These are phyloP conservation scores for Coemansia sp. DNA, from an alignment of 192 early-diverging fungal species.

Conservation along the genomic window DNA sequence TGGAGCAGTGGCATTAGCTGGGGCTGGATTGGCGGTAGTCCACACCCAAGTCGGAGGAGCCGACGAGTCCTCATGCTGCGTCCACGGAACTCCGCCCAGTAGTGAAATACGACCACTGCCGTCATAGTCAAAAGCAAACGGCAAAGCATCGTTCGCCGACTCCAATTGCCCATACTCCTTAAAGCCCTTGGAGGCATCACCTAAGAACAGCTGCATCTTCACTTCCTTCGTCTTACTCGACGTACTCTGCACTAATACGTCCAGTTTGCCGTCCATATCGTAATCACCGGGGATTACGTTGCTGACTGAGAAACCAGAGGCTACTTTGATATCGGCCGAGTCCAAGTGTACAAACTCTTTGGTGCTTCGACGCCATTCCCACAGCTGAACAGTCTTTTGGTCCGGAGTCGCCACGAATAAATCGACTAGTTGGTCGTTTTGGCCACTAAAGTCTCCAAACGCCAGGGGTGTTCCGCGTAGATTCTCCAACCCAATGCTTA, in stretches of 20 bases:
- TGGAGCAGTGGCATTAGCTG: slow-evolving; percentile 63
- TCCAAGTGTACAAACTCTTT: slow-evolving; percentile 51
- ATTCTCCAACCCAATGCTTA: slow-evolving; percentile 62
- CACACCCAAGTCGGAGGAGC: slow-evolving; percentile 20
- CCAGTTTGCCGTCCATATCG: slow-evolving; percentile 85
- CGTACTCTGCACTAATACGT: slow-evolving; percentile 76
- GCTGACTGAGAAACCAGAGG: slow-evolving; percentile 57
- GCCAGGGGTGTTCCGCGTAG: slow-evolving; percentile 76
- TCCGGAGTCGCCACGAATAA: slow-evolving; percentile 68
- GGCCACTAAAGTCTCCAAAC: slow-evolving; percentile 81
- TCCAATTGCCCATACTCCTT: slow-evolving; percentile 41
- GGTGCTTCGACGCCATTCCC: slow-evolving; percentile 65
- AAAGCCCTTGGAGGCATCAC: slow-evolving; percentile 67
- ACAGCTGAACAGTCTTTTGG: slow-evolving; percentile 68
- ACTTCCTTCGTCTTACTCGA: slow-evolving; percentile 50
- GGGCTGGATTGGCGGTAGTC: slow-evolving; percentile 7
- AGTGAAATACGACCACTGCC: slow-evolving; percentile 21
- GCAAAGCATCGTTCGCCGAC: slow-evolving; percentile 18
- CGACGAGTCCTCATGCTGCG: slow-evolving; percentile 4
- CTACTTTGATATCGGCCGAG: slow-evolving; percentile 56
- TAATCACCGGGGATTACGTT: slow-evolving; percentile 86
- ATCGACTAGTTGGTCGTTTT: slow-evolving; percentile 76
- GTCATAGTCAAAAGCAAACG: slow-evolving; percentile 42
- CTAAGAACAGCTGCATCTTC: slow-evolving; percentile 70
- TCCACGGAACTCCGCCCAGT: slow-evolving; percentile 31